These are phyloP conservation scores for Gynostemma pentaphyllum DNA, from an alignment of 306 rosid genomes.

Conservation along the genomic window DNA sequence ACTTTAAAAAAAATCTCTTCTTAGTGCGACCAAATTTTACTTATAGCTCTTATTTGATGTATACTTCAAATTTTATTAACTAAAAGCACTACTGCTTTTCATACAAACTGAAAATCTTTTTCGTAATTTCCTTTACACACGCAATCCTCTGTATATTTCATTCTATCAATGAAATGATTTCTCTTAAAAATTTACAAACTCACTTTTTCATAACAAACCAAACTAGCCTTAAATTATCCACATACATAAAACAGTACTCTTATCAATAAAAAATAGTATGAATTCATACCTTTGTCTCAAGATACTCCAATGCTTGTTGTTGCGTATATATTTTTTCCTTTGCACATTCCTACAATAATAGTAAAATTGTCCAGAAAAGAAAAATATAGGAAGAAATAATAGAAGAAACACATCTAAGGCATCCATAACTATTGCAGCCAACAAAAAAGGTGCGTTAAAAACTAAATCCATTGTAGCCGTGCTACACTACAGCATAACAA, in stretches of 20 bases:
- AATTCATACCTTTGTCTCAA: conserved; percentile 52
- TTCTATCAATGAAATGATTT: no score
- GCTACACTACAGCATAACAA: neutral
- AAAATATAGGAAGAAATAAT: neutral
- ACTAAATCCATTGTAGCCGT: neutral
- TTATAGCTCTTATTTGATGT: no score
- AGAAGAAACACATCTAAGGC: neutral
- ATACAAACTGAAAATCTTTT: no score
- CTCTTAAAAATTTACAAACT: no score
- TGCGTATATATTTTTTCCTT: conserved; percentile 41
- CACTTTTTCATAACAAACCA: neutral
- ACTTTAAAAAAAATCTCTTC: no score
- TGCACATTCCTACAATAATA: conserved; percentile 56
- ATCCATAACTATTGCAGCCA: neutral
- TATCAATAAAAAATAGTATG: neutral
- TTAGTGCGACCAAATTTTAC: no score
- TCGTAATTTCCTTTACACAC: no score
- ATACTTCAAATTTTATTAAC: no score
- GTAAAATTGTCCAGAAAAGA: conserved; percentile 14
- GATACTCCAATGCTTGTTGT: conserved; percentile 64
- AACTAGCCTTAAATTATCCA: neutral
- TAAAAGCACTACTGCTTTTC: no score
- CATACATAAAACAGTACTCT: neutral
- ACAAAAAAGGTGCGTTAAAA: neutral
- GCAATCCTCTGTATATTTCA: no score